Conservation (phyloP, 768 basidiomycete species). For the Sistotremastrum niveocremeum region DNA sequence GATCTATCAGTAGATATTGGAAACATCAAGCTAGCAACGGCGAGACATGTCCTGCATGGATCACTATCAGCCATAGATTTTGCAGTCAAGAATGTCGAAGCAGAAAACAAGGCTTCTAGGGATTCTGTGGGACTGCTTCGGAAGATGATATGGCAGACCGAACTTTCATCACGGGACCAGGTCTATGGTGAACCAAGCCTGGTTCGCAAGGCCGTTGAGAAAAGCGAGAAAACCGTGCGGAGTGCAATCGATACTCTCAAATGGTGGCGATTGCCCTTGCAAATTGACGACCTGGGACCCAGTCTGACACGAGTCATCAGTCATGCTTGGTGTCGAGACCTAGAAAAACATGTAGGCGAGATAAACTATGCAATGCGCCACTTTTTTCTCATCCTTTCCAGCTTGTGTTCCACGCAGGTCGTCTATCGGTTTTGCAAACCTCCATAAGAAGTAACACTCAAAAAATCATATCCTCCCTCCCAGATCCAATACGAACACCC, state of each 20-base stretch:
- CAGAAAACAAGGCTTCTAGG: conserved; percentile 26
- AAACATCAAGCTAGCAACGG: conserved; percentile 18
- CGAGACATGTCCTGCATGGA: conserved; percentile 26
- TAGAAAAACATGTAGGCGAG: conserved; percentile 3
- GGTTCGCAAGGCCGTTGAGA: conserved; percentile 24
- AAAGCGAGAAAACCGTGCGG: conserved; percentile 1
- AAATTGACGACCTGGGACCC: conserved; percentile 8
- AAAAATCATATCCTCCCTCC: conserved; percentile 25
- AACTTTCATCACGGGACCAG: conserved; percentile 13
- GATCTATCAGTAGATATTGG: conserved; percentile 3
- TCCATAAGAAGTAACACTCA: conserved; percentile 28
- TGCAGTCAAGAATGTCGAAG: conserved; percentile 24
- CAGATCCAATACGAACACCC: conserved; percentile 31
- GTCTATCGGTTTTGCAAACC: conserved; percentile 34
- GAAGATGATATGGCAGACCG: conserved; percentile 30
- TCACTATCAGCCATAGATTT: conserved; percentile 19
- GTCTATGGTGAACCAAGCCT: not conserved
- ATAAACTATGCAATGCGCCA: not conserved
- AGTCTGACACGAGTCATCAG: conserved; percentile 3
- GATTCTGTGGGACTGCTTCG: conserved; percentile 30
- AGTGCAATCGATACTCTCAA: conserved; percentile 2
- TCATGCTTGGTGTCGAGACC: conserved; percentile 4
- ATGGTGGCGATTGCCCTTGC: conserved; percentile 12
- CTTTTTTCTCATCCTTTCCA: conserved; percentile 13
- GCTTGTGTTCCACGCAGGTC: conserved; percentile 55